Evolutionary conservation across 2,329 filamentous ascomycete species (phyloP).

Genomic region (Fusarium liriodendri): DNA sequence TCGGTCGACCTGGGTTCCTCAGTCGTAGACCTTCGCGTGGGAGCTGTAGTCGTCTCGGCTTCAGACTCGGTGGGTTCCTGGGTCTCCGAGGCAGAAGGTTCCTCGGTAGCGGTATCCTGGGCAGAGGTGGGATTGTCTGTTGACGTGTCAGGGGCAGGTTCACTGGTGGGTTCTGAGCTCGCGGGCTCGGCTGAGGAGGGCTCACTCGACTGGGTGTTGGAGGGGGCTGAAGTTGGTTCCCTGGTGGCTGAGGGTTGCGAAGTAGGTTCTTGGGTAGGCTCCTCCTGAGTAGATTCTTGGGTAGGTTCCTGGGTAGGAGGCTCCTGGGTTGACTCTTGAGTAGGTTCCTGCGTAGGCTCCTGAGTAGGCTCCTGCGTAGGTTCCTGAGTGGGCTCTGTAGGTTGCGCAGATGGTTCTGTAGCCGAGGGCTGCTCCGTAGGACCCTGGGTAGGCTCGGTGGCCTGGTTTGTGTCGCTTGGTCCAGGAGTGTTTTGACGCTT

Average conservation of each 20-base stretch:
- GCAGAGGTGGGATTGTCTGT: slow-evolving; percentile 35
- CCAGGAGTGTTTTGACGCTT: slow-evolving; percentile 63
- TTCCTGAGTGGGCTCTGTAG: slow-evolving; percentile 13
- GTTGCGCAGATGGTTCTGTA: slow-evolving; percentile 24
- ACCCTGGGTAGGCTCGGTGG: slow-evolving; percentile 1
- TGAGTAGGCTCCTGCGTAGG: slow-evolving; percentile 17
- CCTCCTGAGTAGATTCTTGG: background rate
- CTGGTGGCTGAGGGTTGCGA: slow-evolving; percentile 23
- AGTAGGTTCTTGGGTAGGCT: slow-evolving; percentile 6
- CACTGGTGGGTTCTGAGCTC: slow-evolving; percentile 31
- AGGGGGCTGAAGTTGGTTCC: slow-evolving; percentile 14
- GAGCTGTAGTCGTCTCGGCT: slow-evolving; percentile 22
- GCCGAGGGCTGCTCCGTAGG: slow-evolving; percentile 16
- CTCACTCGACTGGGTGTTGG: slow-evolving; percentile 33
- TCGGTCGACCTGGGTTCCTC: slow-evolving; percentile 25
- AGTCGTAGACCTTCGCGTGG: slow-evolving; percentile 14
- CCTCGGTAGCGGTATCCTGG: slow-evolving; percentile 28
- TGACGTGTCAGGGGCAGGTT: slow-evolving; percentile 39
- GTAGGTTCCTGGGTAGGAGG: slow-evolving; percentile 19
- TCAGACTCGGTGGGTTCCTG: slow-evolving; percentile 21
- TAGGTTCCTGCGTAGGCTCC: slow-evolving; percentile 11
- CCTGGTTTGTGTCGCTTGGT: slow-evolving; percentile 21
- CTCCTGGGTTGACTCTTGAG: slow-evolving; percentile 14
- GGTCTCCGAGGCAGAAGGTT: slow-evolving; percentile 24
- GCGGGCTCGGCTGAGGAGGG: slow-evolving; percentile 35